Evolutionary conservation across 2,329 filamentous ascomycete genomes (phyloP).

Genomic region (Xylariaceae sp.): DNA sequence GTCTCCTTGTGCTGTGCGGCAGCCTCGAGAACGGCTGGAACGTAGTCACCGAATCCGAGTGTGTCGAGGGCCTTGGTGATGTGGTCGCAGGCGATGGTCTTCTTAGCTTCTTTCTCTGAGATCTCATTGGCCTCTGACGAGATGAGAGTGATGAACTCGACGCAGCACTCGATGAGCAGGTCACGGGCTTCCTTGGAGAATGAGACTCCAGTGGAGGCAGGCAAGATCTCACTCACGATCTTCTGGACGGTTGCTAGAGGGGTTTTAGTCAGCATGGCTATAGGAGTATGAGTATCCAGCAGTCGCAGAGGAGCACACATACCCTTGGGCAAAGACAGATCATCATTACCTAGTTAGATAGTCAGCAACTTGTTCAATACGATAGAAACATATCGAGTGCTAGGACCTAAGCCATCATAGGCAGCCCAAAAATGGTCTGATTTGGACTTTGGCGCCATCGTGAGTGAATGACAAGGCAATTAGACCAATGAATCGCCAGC

Average conservation of each 20-base stretch:
- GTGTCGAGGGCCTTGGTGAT: constrained; percentile 92
- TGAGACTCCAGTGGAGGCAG: constrained; percentile 67
- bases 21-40: constrained; percentile 64
- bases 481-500: not conserved
- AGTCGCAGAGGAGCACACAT: constrained; percentile 22
- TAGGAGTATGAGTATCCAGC: too few species aligned
- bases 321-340: constrained; percentile 63
- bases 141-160: constrained; percentile 97
- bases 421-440: constrained; percentile 5
- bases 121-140: constrained; percentile 99
- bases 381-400: not conserved
- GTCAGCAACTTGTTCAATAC: constrained; percentile 3
- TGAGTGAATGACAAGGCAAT: constrained; percentile 6
- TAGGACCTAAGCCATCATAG: constrained; percentile 6
- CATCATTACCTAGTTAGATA: constrained; percentile 51
- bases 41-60: constrained; percentile 88
- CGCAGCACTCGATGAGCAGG: constrained; percentile 94
- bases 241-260: constrained; percentile 63
- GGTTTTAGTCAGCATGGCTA: constrained; percentile 24
- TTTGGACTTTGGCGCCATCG: constrained; percentile 15
- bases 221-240: constrained; percentile 92
- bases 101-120: constrained; percentile 97
- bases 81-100: constrained; percentile 97
- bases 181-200: constrained; percentile 96
- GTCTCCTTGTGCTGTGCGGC: constrained; percentile 73